Base-by-base conservation (phyloP, 2,329 filamentous ascomycete genomes). In the Verruconis gallopava region DNA sequence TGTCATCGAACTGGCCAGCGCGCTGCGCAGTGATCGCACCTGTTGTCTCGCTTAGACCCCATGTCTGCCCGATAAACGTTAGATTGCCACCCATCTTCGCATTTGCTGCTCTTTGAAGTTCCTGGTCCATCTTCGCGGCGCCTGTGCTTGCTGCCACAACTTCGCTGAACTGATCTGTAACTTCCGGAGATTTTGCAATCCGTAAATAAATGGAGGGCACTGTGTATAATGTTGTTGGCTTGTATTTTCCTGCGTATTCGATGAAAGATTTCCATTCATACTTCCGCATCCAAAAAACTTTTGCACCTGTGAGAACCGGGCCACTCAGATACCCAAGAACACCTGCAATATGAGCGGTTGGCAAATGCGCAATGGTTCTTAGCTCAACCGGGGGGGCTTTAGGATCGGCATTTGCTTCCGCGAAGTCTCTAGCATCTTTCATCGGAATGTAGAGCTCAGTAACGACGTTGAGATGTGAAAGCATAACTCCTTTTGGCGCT, bases 191-290 rank as follows among this genome's bases (percentile, higher is more conserved):
- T 53, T 77, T 78, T 3, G 72, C 69, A 44, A 81, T 72, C 12
- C 68, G 62, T 13, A 77, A 63, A 49, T 65, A 77, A 43, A 80
- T 73, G 1, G 74, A 73, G 4, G 76, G 76, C 1, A 79, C 75
- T 4, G 67, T 72, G 53, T 75, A 73, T 52, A 78, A 68, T 37
- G 54, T 59, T 0, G 72, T 77, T 46, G 76, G 64, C 11, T 56
- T 54, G 50, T 71, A 68, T 37, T 63, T 60, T 33, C 63, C 63
- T 49, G 62, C 64, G 54, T 75, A 68, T 30, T 59, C 55, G 40
- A 78, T 62, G 51, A 80, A 77, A 25, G 67, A 58, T 2, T 55
- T 52, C 45, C 75, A 73, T 45, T 73, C 66, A 53, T 79, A 80
- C 30, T 62, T 64, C 4, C 66, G 61, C 75, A 80, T 79, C 75